phyloP scores from a whole-genome alignment of 2,329 filamentous ascomycete genomes.

The Aspergillus terreus region DNA sequence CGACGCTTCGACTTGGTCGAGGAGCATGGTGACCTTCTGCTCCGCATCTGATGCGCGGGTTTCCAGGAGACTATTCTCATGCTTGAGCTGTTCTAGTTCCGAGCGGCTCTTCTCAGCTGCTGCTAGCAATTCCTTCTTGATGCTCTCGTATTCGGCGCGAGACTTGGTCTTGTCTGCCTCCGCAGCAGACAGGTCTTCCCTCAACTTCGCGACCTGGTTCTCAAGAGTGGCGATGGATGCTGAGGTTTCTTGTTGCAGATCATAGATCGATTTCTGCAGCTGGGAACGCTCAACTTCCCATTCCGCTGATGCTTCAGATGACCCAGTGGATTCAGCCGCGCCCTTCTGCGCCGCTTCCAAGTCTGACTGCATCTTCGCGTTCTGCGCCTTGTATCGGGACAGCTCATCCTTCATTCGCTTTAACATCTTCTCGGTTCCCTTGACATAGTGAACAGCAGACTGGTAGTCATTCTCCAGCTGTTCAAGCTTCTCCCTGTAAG shows the following conservation, averaged over 20 bases:
- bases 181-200: slow-evolving; percentile 63
- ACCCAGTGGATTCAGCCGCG: slow-evolving; percentile 35
- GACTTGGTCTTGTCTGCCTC: slow-evolving; percentile 67
- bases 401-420: slow-evolving; percentile 98
- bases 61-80: slow-evolving; percentile 78
- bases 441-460: slow-evolving; percentile 95
- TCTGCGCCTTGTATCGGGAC: slow-evolving; percentile 85
- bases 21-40: slow-evolving; percentile 83
- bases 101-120: slow-evolving; percentile 54
- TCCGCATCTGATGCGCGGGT: slow-evolving; percentile 84
- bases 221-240: slow-evolving; percentile 67
- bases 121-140: slow-evolving; percentile 55
- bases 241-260: slow-evolving; percentile 66
- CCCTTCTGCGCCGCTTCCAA: slow-evolving; percentile 64
- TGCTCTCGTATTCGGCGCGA: slow-evolving; percentile 53
- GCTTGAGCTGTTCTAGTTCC: slow-evolving; percentile 76
- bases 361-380: slow-evolving; percentile 76
- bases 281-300: slow-evolving; percentile 72
- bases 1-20: slow-evolving; percentile 90
- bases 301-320: slow-evolving; percentile 49
- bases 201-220: slow-evolving; percentile 63
- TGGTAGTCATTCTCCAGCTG: slow-evolving; percentile 97
- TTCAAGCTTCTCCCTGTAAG: slow-evolving; percentile 87
- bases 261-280: slow-evolving; percentile 66
- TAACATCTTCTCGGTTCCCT: slow-evolving; percentile 98